Evolutionary conservation across 2,329 filamentous ascomycete species (phyloP).

Genomic region (Endoconidiophora laricicola): DNA sequence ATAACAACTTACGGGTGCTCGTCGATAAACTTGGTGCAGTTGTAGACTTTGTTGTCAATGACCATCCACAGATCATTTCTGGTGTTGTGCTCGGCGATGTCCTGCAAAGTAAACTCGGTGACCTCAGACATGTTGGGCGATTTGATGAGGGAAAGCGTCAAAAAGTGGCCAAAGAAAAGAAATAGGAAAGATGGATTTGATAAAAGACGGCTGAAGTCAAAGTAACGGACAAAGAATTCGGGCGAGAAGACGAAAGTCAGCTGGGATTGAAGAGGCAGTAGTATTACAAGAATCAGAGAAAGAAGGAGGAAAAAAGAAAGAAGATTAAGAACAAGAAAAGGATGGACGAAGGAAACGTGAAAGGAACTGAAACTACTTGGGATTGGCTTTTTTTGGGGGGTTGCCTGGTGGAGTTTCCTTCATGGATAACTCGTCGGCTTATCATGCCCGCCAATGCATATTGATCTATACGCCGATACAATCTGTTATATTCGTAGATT

Average conservation of each 20-base stretch:
- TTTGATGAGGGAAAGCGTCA: not conserved
- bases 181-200: constrained; percentile 5
- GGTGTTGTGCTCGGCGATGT: constrained; percentile 70
- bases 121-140: constrained; percentile 19
- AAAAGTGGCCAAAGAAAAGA: constrained; percentile 5
- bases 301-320: constrained; percentile 1
- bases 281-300: not conserved
- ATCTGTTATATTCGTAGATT: no score
- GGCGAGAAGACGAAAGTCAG: not conserved
- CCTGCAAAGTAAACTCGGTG: constrained; percentile 53
- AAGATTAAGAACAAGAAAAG: not conserved
- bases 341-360: not conserved
- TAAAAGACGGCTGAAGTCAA: not conserved
- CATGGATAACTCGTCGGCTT: no score
- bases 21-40: constrained; percentile 75
- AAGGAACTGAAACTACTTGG: constrained; percentile 1
- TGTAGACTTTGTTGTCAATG: constrained; percentile 94
- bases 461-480: no score
- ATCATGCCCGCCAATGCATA: no score
- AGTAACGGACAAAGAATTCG: no score
- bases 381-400: not conserved
- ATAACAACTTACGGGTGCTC: constrained; percentile 65
- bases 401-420: no score
- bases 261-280: not conserved
- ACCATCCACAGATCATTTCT: constrained; percentile 91